Base-by-base conservation (phyloP, 2,329 filamentous ascomycete species). In the Aspergillus pseudoterreus region DNA sequence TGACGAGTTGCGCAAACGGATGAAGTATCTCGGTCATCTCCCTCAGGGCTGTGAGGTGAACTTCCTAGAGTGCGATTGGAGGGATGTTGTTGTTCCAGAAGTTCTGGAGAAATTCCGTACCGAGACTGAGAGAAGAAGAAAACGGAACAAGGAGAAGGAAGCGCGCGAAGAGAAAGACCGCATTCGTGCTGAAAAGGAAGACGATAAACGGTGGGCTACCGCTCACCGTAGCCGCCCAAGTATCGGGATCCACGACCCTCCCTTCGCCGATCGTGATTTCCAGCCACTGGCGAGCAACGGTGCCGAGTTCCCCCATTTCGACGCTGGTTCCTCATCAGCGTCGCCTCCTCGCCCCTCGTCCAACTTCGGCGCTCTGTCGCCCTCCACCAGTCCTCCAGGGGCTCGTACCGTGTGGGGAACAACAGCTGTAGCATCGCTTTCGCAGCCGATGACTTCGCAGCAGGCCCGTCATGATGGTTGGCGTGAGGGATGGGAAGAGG, bases 41-140 rank as follows among this genome's bases (percentile, higher is more conserved):
- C 92, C 92, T 0, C 85, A 88, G 46, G 92, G 92, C n/a, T 96
- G 91, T 67, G 87, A 95, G 58, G 88, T 96, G 39, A 90, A 81
- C 58, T 96, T 96, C 63, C 71, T 96, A 1, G 92, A 96, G 71
- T 96, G 92, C 65, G 91, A 96, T 68, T 96, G 92, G 92, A 91
- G 89, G 3, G 91, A 95, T 59, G 88, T 94, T 35, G 88, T 96
- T 4, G 80, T 84, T 3, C 78, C 84, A 1, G 86, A 89, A 46
- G 81, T 89, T 3, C 76, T 96, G n/a, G 84, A 84, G 36, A 79
- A 80, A 1, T 96, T 96, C 70, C 77, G 80, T n/a, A 73, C 78
- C 0, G 90, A 96, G 53, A 87, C 94, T 48, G 87, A 89, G 57
- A 81, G 82, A 51, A 81, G 92, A 48, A 80, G 90, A 50, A 90